Evolutionary conservation across 164 flowering plant genomes (phyloP).

Genomic region (Kalanchoe fedtschenkoi): DNA sequence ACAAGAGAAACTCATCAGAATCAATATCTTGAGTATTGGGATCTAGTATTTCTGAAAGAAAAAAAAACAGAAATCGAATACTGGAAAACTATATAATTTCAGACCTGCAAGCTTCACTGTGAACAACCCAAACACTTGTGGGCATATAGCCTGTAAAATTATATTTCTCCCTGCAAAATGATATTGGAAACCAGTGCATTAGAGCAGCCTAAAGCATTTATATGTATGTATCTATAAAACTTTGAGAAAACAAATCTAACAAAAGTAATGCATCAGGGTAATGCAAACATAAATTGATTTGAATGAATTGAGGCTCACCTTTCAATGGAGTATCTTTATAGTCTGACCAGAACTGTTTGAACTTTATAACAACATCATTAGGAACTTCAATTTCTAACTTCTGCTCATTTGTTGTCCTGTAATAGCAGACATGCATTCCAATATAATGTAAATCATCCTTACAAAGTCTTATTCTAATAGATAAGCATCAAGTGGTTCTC

Average conservation of each 20-base stretch:
- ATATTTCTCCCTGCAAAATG: slow-evolving; percentile 68
- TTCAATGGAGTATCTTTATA: slow-evolving; percentile 64
- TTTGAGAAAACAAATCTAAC: not conserved
- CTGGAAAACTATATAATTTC: not conserved
- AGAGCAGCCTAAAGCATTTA: not conserved
- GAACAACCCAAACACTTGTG: slow-evolving; percentile 93
- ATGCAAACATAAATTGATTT: not conserved
- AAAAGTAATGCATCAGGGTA: not conserved
- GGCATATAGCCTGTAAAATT: slow-evolving; percentile 80
- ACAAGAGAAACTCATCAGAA: not conserved
- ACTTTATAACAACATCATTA: slow-evolving; percentile 46
- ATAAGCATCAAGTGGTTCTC: not conserved
- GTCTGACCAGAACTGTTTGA: slow-evolving; percentile 70
- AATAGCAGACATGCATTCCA: slow-evolving; percentile 2
- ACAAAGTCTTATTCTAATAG: not conserved
- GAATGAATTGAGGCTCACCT: slow-evolving; percentile 29
- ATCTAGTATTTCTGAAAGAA: not conserved
- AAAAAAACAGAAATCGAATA: not conserved
- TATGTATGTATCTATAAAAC: not conserved
- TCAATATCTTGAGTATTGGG: not conserved
- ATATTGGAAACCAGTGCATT: not conserved
- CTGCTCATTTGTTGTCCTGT: slow-evolving; percentile 79
- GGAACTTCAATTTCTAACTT: slow-evolving; percentile 70
- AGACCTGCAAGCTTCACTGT: slow-evolving; percentile 96
- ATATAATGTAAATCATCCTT: not conserved